Base-by-base conservation (phyloP, 2,329 filamentous ascomycete genomes). In the Paraphaeosphaeria minitans region DNA sequence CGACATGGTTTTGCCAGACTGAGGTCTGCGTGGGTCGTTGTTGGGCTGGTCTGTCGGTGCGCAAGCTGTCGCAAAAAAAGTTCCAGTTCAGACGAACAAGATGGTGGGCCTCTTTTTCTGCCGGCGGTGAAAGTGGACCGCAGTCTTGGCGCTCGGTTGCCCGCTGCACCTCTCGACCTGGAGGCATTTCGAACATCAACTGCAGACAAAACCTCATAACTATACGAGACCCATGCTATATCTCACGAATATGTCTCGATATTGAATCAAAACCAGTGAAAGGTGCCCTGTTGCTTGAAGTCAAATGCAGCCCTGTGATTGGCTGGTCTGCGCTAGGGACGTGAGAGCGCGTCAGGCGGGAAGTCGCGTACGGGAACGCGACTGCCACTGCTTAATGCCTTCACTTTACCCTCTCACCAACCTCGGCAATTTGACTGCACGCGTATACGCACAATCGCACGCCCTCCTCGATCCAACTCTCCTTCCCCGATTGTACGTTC, bases 1-100 rank as follows among this genome's bases (percentile, higher is more conserved):
- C 67, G 75, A 73, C 75, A 78, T 78, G 3, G 29, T 59, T 66
- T 70, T 68, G 66, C 66, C 71, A 69, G 69, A 66, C 61, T 56
- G 62, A 43, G 49, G 67, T 64, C 64, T 67, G 69, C 66, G 65
- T 62, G 62, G 59, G 63, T 64, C 61, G 67, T 65, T 55, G 42
- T 52, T 12, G 39, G 4, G 24, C 33, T 39, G 39, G n/a, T 46
- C 22, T 19, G 5, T 31, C 19, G 29, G 37, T 33, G 16, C 35
- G 24, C 35, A 21, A 51, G 55, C 46, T 57, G 57, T 49, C 55
- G 62, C 57, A 56, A 55, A 62, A 62, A 70, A 70, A 70, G 68
- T 67, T 68, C 60, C 53, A 53, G 42, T 67, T 68, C 59, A 55
- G 66, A 51, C 43, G 48, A 54, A 53, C 53, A 29, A 41, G 51